Evolutionary conservation across 805 yeast species (phyloP).

Genomic region (Hermanozyma aechmeae): DNA sequence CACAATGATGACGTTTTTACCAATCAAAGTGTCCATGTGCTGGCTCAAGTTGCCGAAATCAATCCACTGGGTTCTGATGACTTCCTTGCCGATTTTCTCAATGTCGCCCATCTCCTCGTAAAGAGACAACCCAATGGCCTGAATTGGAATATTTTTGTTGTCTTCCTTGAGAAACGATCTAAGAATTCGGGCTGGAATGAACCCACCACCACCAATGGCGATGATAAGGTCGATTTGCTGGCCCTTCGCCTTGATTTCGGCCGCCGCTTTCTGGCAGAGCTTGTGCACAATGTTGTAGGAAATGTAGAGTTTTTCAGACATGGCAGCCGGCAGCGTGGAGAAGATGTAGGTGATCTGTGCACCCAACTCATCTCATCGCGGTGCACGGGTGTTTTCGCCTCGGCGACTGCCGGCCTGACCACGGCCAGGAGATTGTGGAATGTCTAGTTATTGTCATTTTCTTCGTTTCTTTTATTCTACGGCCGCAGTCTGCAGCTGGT

Average conservation of each 20-base stretch:
- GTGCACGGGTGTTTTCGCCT: too few species aligned
- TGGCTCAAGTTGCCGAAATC: slow-evolving; percentile 46
- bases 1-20: slow-evolving; percentile 63
- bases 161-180: slow-evolving; percentile 9
- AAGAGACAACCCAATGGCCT: slow-evolving; percentile 11
- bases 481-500: too few species aligned
- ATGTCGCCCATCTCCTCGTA: slow-evolving; percentile 19
- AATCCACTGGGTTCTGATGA: slow-evolving; percentile 77
- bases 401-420: too few species aligned
- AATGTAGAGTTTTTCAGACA: slow-evolving; percentile 40
- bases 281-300: slow-evolving; percentile 78
- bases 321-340: not conserved
- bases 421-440: too few species aligned
- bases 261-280: slow-evolving; percentile 53
- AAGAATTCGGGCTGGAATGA: slow-evolving; percentile 11
- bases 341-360: too few species aligned
- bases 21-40: slow-evolving; percentile 51
- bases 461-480: too few species aligned
- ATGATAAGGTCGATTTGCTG: slow-evolving; percentile 9
- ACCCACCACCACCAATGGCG: slow-evolving; percentile 12
- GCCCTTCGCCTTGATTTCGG: slow-evolving; percentile 39
- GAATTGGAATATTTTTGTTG: slow-evolving; percentile 9
- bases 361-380: too few species aligned
- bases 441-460: too few species aligned
- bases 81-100: slow-evolving; percentile 31